A percentile compares a stretch with the other conserved stretches of the same genome.
Conservation (phyloP, 805 yeast genomes). For the Cyberlindnera saturnus region DNA sequence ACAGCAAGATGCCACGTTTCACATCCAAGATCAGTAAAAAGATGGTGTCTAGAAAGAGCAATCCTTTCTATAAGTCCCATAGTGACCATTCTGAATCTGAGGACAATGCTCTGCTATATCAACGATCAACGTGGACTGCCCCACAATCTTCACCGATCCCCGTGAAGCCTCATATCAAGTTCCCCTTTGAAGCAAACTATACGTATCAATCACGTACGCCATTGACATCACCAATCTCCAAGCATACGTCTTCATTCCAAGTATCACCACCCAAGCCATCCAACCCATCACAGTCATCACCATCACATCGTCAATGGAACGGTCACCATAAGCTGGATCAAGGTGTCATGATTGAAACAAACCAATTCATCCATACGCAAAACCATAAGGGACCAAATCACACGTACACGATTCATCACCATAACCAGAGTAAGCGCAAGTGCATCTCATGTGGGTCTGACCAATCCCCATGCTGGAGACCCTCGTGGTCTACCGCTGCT, state of each 20-base stretch:
- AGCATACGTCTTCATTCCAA: conserved; percentile 4
- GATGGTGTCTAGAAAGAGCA: conserved; percentile 11
- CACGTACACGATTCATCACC: conserved; percentile 25
- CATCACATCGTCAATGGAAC: conserved; percentile 7
- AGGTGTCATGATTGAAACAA: conserved; percentile 11
- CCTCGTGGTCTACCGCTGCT: conserved; percentile 84
- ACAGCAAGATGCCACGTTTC: conserved; percentile 21
- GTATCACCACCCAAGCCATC: no score
- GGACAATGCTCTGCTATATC: neutral
- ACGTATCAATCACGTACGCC: conserved; percentile 8
- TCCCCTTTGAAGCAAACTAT: conserved; percentile 6
- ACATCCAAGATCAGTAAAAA: conserved; percentile 26
- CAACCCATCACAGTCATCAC: conserved; percentile 1
- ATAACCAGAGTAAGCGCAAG: conserved; percentile 35
- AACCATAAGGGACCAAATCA: conserved; percentile 24
- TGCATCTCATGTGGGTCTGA: conserved; percentile 89
- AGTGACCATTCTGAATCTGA: conserved; percentile 3
- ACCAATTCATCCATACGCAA: conserved; percentile 22
- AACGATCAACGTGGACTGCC: neutral
- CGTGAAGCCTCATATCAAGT: conserved; percentile 1
- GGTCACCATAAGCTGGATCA: conserved; percentile 13
- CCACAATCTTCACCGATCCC: conserved; percentile 10
- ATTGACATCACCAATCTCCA: conserved; percentile 3
- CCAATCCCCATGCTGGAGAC: conserved; percentile 98
- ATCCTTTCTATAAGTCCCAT: conserved; percentile 5